These are phyloP conservation scores for Sporisorium reilianum DNA, from an alignment of 1,284 basidiomycete species.

Conservation along the genomic window DNA sequence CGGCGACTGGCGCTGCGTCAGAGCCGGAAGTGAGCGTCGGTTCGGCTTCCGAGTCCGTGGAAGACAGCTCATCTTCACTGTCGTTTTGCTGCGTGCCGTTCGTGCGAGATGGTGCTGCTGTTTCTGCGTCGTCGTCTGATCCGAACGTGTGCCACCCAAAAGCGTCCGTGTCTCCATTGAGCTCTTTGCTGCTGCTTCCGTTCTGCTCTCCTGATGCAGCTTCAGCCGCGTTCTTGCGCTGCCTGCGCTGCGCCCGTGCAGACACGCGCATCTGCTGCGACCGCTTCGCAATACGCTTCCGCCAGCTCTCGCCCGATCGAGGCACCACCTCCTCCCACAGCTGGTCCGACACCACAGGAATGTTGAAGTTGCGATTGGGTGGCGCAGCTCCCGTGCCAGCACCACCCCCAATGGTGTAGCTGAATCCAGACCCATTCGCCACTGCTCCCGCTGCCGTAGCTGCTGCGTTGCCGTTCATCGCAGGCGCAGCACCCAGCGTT, in stretches of 20 bases:
- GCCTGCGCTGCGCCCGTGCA: constrained; percentile 14
- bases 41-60: constrained; percentile 29
- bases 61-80: constrained; percentile 12
- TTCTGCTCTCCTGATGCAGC: neutral
- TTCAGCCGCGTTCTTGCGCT: constrained; percentile 12
- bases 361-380: constrained; percentile 39
- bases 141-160: constrained; percentile 41
- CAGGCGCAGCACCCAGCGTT: constrained; percentile 1
- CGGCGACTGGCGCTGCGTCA: constrained; percentile 3
- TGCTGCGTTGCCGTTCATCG: constrained; percentile 5
- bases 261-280: constrained; percentile 18
- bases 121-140: constrained; percentile 21
- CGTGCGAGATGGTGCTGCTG: neutral
- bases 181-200: neutral
- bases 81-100: constrained; percentile 17
- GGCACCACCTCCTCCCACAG: constrained; percentile 54
- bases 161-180: neutral
- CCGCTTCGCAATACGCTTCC: constrained; percentile 22
- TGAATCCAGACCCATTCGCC: constrained; percentile 10
- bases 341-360: constrained; percentile 46
- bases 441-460: neutral
- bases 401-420: constrained; percentile 33
- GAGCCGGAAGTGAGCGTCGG: neutral
- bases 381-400: constrained; percentile 12
- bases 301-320: constrained; percentile 39